phyloP scores from a whole-genome alignment of 345 rosid genomes.

The Eucalyptus shirleyi region DNA sequence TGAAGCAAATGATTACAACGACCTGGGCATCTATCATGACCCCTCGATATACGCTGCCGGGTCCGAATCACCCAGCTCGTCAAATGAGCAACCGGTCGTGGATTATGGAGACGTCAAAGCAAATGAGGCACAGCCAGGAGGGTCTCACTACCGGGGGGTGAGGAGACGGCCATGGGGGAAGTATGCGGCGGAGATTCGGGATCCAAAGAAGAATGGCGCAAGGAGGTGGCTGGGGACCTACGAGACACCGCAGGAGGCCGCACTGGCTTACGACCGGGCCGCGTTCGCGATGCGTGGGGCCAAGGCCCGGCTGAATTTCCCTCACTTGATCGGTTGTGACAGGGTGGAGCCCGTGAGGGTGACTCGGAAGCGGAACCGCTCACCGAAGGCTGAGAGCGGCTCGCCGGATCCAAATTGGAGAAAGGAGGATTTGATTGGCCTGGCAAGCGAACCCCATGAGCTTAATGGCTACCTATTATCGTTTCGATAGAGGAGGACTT shows the following conservation, averaged over 20 bases:
- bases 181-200: slow-evolving; percentile 70
- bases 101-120: neutral
- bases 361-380: neutral
- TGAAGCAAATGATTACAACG: neutral
- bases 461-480: neutral
- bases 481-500: neutral
- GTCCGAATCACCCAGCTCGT: neutral
- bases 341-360: neutral
- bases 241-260: slow-evolving; percentile 48
- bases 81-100: neutral
- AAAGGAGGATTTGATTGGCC: neutral
- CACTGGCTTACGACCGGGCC: neutral
- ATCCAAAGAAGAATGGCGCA: slow-evolving; percentile 53
- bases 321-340: neutral
- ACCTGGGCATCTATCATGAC: neutral
- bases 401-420: neutral
- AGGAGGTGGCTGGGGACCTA: slow-evolving; percentile 71
- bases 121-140: neutral
- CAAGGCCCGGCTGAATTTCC: neutral
- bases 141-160: neutral
- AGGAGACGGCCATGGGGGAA: slow-evolving; percentile 61
- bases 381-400: neutral
- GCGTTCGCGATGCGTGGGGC: neutral
- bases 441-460: neutral
- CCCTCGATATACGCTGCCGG: neutral